Evolutionary conservation across 2,329 filamentous ascomycete species (phyloP).

Genomic region (Alternaria consortialis): DNA sequence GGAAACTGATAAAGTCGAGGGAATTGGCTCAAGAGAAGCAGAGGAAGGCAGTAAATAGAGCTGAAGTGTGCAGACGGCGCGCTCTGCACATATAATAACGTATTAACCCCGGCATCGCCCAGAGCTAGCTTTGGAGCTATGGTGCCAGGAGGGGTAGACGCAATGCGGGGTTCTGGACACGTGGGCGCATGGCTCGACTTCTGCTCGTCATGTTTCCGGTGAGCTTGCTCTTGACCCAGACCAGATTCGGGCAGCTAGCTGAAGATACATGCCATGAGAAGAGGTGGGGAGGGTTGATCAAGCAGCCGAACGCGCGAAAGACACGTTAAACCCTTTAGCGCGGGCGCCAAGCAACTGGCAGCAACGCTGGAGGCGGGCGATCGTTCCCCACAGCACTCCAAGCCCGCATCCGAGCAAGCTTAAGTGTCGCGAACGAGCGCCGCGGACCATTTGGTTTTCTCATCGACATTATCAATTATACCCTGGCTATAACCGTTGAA

Average conservation of each 20-base stretch:
- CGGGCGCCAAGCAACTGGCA: slow-evolving; percentile 1
- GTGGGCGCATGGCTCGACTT: slow-evolving; percentile 32
- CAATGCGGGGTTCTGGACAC: slow-evolving; percentile 39
- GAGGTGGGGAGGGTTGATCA: slow-evolving; percentile 5
- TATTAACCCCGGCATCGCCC: slow-evolving; percentile 9
- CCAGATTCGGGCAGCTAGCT: slow-evolving; percentile 16
- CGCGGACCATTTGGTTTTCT: not conserved
- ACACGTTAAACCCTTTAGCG: slow-evolving; percentile 1
- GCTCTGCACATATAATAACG: slow-evolving; percentile 20
- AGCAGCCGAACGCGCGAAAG: not conserved
- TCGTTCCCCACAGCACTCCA: not conserved
- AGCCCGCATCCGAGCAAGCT: not conserved
- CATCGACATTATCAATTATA: not conserved
- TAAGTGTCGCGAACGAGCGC: not conserved
- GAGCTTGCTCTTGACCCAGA: slow-evolving; percentile 11
- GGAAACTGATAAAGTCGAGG: not conserved
- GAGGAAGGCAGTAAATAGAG: not conserved
- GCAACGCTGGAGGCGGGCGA: not conserved
- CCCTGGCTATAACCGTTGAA: not conserved
- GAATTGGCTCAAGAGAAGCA: not conserved
- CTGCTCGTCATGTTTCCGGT: slow-evolving; percentile 19
- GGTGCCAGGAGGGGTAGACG: slow-evolving; percentile 40
- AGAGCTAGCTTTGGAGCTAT: slow-evolving; percentile 33
- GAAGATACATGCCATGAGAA: slow-evolving; percentile 11
- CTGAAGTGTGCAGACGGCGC: slow-evolving; percentile 5